phyloP scores from a whole-genome alignment of 148 eudicot species.

The Amaranthus cruentus region DNA sequence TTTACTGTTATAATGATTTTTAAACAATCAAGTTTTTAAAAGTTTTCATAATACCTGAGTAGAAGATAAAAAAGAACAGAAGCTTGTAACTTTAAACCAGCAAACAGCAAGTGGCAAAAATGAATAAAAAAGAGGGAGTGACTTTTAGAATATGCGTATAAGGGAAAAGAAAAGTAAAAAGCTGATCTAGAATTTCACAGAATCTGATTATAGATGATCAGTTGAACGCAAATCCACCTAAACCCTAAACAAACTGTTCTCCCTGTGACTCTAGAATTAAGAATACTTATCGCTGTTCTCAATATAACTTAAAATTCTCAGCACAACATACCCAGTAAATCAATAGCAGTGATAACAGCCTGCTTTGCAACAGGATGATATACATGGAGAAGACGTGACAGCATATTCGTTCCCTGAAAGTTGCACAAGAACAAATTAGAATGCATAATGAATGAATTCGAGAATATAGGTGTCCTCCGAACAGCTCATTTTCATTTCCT shows the following conservation, averaged over 20 bases:
- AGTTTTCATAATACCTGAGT: no score
- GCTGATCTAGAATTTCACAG: no score
- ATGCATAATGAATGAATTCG: not conserved
- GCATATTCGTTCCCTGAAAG: slow-evolving; percentile 92
- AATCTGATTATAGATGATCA: not conserved
- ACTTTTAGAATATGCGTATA: no score
- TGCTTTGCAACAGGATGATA: slow-evolving; percentile 95
- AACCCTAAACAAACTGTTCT: not conserved
- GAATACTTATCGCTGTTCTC: not conserved
- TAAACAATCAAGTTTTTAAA: no score
- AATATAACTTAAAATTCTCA: not conserved
- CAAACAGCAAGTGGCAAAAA: no score
- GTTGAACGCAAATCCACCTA: not conserved
- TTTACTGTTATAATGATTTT: no score
- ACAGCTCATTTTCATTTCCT: not conserved
- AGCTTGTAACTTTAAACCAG: no score
- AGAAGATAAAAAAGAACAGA: no score
- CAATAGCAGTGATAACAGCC: slow-evolving; percentile 95
- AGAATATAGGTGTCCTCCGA: not conserved
- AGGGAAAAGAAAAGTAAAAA: no score
- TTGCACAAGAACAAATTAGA: slow-evolving; percentile 7
- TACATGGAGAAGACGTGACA: slow-evolving; percentile 90
- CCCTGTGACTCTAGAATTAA: not conserved
- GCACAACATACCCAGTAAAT: slow-evolving; percentile 73
- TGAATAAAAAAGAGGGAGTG: no score